Evolutionary conservation across 2,329 filamentous ascomycete genomes (phyloP).

Genomic region (Penicillium italicum): DNA sequence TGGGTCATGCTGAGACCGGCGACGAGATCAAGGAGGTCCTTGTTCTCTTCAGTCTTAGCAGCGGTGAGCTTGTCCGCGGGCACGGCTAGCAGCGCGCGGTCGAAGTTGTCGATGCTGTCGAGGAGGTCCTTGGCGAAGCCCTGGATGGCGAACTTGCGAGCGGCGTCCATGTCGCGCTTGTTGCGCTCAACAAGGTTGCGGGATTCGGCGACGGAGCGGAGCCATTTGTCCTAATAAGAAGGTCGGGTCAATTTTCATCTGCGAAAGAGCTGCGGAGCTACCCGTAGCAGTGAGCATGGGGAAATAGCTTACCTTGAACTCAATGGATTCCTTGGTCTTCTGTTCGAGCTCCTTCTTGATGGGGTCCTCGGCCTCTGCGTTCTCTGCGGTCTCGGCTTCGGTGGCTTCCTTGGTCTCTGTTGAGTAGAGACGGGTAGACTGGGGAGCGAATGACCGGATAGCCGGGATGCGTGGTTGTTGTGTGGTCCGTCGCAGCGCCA

Average conservation of each 20-base stretch:
- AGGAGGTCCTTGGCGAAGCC: constrained; percentile 91
- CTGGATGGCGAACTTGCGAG: constrained; percentile 91
- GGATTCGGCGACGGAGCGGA: constrained; percentile 93
- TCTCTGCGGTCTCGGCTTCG: constrained; percentile 37
- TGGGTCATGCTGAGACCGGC: constrained; percentile 96
- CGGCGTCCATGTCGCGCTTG: constrained; percentile 79
- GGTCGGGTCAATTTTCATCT: background rate
- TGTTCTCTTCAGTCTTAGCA: constrained; percentile 53
- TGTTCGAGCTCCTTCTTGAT: constrained; percentile 65
- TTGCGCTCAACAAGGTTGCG: constrained; percentile 96
- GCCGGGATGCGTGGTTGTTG: constrained; percentile 28
- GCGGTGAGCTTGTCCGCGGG: constrained; percentile 66
- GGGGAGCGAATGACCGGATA: constrained; percentile 33
- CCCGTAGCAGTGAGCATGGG: background rate
- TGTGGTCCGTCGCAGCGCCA: constrained; percentile 34
- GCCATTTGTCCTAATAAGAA: constrained; percentile 74
- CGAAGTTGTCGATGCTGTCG: constrained; percentile 94
- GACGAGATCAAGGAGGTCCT: constrained; percentile 76
- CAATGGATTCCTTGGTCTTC: constrained; percentile 68
- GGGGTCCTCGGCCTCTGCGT: constrained; percentile 45
- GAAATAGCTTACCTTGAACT: constrained; percentile 69
- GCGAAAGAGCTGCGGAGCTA: background rate
- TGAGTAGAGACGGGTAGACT: constrained; percentile 42
- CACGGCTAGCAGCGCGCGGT: constrained; percentile 81
- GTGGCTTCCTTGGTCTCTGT: constrained; percentile 44